Base-by-base conservation (phyloP, 1,284 basidiomycete species). In the Tilletia walkeri region DNA sequence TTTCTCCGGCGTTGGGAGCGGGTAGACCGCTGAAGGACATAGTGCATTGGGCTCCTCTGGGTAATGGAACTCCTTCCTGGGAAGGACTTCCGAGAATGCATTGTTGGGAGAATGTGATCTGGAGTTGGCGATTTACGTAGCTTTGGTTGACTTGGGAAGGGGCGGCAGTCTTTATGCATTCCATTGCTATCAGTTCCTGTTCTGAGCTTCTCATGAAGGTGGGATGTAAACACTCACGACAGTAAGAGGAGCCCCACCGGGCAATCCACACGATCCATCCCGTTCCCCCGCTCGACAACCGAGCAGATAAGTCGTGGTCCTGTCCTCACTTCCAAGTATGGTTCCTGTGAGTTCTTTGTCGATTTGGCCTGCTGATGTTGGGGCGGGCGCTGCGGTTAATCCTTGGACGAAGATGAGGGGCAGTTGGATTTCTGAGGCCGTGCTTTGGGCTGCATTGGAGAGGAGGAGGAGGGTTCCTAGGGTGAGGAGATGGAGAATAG, bases 261-360 rank as follows among this genome's bases (percentile, higher is more conserved):
- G 50, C 18, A 53, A n/a, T 16, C 18, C 18, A 53, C 50, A 53
- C 16, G 50, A 53, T 6, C 18, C 18, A 24, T 53, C 50, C 50
- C 18, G 18, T 4, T 6, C 30, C 18, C 18, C 30, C 50, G 18
- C 18, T n/a, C 18, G 18, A 24, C 50, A 53, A n/a, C 5, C 50
- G 6, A 53, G 18, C 30, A 24, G 18, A 18, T 53, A 53, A 24
- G 50, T 53, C 18, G 50, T 53, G 50, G 50, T 53, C 18, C 50
- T 53, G 50, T 53, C 30, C 5, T n/a, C 50, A 24, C 18, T 24
- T 53, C 50, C 50, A 4, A 53, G 16, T 5, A 53, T 53, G 50
- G 50, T n/a, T 24, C 50, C 50, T n/a, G 50, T 53, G 50, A 53
- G 18, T 53, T n/a, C n/a, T n/a, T n/a, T n/a, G n/a, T n/a, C n/a